Evolutionary conservation across 1,139 yeast genomes (phyloP).

Genomic region (Saccharomyces hybrid): DNA sequence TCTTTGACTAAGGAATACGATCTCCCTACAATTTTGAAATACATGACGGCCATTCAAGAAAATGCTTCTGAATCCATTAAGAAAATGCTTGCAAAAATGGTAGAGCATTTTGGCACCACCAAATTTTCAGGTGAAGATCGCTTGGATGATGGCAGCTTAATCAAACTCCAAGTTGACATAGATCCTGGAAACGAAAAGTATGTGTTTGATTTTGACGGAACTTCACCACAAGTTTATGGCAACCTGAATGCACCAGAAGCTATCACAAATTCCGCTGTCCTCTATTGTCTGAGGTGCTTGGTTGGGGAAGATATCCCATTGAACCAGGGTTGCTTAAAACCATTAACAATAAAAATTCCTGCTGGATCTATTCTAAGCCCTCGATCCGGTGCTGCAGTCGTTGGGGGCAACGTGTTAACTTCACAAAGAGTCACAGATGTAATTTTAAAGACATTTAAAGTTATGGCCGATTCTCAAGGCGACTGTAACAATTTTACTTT

Average conservation of each 20-base stretch:
- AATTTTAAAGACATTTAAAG: conserved; percentile 62
- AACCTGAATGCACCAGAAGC: conserved; percentile 63
- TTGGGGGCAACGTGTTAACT: conserved; percentile 82
- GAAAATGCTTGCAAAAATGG: conserved; percentile 30
- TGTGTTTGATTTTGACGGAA: conserved; percentile 40
- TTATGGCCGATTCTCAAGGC: conserved; percentile 74
- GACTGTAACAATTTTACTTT: conserved; percentile 70
- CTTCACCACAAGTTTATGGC: conserved; percentile 54
- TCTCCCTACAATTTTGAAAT: conserved; percentile 33
- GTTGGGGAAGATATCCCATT: conserved; percentile 74
- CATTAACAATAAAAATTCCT: conserved; percentile 59
- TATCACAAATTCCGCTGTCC: conserved; percentile 67
- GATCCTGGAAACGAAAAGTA: conserved; percentile 34
- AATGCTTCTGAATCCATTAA: conserved; percentile 39
- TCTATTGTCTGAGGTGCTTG: conserved; percentile 68
- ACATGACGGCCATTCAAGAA: conserved; percentile 41
- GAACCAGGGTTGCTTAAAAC: conserved; percentile 76
- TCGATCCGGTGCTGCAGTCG: conserved; percentile 71
- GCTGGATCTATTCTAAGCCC: conserved; percentile 65
- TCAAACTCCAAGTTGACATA: conserved; percentile 37
- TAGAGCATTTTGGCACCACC: conserved; percentile 20
- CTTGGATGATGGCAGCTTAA: conserved; percentile 43
- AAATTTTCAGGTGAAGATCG: conserved; percentile 34
- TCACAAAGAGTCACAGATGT: conserved; percentile 80
- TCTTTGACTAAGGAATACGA: conserved; percentile 35